phyloP scores from a whole-genome alignment of 257 asterid genomes.

The Solanum habrochaites region DNA sequence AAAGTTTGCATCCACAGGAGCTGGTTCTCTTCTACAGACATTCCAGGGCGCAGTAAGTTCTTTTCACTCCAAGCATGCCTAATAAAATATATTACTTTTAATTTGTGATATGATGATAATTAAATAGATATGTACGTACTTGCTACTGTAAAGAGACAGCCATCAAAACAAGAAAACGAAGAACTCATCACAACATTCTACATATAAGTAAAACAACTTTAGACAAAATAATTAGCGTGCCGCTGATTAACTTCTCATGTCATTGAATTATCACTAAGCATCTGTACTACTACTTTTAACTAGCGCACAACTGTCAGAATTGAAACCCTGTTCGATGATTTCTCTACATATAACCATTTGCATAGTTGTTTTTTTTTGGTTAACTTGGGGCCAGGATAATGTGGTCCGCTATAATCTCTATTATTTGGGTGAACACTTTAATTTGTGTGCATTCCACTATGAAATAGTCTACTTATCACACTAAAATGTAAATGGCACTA shows the following conservation, averaged over 20 bases:
- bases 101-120: neutral
- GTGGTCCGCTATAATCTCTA: rapidly evolving
- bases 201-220: neutral
- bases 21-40: slow-evolving; percentile 49
- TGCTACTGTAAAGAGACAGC: neutral
- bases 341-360: neutral
- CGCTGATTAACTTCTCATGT: neutral
- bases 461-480: too few relatives aligned
- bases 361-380: too few relatives aligned
- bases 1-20: slow-evolving; percentile 69
- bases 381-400: too few relatives aligned
- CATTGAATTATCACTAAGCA: neutral
- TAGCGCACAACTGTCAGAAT: neutral
- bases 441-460: rapidly evolving
- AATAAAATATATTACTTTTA: neutral
- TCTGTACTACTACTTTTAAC: neutral
- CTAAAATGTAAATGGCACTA: too few relatives aligned
- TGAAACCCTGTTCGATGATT: neutral
- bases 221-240: neutral
- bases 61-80: neutral
- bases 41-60: slow-evolving; percentile 40
- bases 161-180: neutral
- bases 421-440: too few relatives aligned
- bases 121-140: neutral
- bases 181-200: neutral